Evolutionary conservation across 2,329 filamentous ascomycete species (phyloP), one percentile per base, ranked within the genome.

Genomic region (Beauveria pseudobassiana): DNA sequence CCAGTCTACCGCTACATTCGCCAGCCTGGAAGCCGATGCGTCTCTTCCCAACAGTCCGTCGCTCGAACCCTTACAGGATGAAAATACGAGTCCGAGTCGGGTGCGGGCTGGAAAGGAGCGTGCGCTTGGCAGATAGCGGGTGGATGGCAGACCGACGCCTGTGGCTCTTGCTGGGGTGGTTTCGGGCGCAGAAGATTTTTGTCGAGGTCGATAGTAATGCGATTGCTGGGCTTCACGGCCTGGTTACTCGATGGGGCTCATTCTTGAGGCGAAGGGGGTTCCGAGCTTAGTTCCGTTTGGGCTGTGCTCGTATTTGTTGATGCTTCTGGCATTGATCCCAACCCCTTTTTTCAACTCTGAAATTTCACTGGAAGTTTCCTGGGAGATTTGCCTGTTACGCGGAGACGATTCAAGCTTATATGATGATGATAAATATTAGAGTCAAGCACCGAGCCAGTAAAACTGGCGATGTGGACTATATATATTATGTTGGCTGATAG

Each of bases 181-280:
- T 63, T 71, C 74, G 72, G 74, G 73, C 81, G 85, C 81, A 75
- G 78, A 82, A 77, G 80, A 75, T 78, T 80, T 89, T 97, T 89
- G 93, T 97, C 93, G 87, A 87, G 89, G 83, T 90, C 85, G 82
- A 96, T 86, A 97, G 93, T 89, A 87, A 98, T 97, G 93, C 93
- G 93, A 96, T 97, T 96, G 91, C 90, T 79, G 69, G 72, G 64
- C 68, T 73, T 73, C 69, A 67, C 65, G 68, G 67, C 61, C 75
- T 77, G 82, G 90, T 96, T 96, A 98, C 93, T 96, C 93, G 92
- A 98, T 96, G 93, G 93, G 93, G 93, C 93, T 97, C 92, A 98
- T 96, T 97, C 91, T 97, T 89, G 93, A 92, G 84, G 89, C 93
- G 92, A 96, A 91, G 89, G 89, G 89, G 78, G 77, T 75, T 77